These are phyloP conservation scores for Pythium monospermum DNA, from an alignment of 352 stramenopile species.

Conservation along the genomic window DNA sequence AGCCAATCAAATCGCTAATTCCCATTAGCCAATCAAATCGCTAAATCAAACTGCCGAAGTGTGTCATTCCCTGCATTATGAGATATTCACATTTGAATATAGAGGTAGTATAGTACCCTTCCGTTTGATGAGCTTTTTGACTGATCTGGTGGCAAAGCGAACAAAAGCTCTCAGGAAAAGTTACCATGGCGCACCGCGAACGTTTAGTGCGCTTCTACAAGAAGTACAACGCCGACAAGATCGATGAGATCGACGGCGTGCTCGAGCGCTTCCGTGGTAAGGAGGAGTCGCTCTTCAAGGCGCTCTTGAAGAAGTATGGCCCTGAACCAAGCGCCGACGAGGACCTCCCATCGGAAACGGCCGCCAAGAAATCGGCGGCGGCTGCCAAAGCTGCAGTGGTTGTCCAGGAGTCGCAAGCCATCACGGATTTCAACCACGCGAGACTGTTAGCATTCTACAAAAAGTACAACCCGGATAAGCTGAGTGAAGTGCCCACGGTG, in stretches of 20 bases:
- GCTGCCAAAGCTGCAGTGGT: not conserved
- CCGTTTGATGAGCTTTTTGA: too few species aligned
- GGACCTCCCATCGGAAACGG: constrained; percentile 22
- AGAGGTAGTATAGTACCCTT: too few species aligned
- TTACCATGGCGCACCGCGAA: constrained; percentile 51
- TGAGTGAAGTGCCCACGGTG: constrained; percentile 55
- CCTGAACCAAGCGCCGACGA: constrained; percentile 59
- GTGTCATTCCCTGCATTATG: too few species aligned
- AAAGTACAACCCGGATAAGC: constrained; percentile 80
- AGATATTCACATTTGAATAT: too few species aligned
- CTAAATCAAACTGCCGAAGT: too few species aligned
- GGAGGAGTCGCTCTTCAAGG: constrained; percentile 63
- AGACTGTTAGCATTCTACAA: constrained; percentile 74
- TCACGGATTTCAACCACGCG: constrained; percentile 54
- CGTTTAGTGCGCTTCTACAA: constrained; percentile 78
- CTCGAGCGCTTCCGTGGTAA: constrained; percentile 78
- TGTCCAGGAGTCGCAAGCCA: constrained; percentile 22
- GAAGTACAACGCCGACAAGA: constrained; percentile 83
- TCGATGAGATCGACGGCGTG: constrained; percentile 77
- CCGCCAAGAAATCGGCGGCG: constrained; percentile 15
- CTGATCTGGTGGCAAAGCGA: too few species aligned
- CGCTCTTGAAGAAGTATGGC: constrained; percentile 81
- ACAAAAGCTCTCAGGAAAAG: not conserved
- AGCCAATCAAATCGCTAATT: too few species aligned
- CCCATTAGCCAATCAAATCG: too few species aligned